These are phyloP conservation scores for Aspergillus carlsbadensis DNA, from an alignment of 495 filamentous ascomycete species.

Conservation along the genomic window DNA sequence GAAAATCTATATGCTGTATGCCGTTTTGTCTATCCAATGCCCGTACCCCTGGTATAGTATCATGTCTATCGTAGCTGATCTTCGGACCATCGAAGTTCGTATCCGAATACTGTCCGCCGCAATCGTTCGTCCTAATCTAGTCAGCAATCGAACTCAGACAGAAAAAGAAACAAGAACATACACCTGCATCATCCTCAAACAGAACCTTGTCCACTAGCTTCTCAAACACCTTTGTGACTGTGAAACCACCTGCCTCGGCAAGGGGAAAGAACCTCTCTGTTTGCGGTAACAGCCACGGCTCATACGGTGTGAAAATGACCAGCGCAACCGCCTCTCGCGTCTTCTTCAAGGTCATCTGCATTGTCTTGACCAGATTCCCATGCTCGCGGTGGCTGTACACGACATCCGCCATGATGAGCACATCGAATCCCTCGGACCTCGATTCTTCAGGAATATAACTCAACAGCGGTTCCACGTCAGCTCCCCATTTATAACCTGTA, in stretches of 20 bases:
- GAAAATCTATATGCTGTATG: not conserved
- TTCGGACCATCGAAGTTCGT: constrained; percentile 52
- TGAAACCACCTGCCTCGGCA: constrained; percentile 64
- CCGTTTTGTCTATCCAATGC: not conserved
- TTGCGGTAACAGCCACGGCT: constrained; percentile 82
- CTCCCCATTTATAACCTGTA: constrained; percentile 82
- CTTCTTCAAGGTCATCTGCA: constrained; percentile 60
- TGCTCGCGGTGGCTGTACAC: constrained; percentile 90
- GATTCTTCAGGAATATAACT: constrained; percentile 39
- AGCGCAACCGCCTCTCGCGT: constrained; percentile 59
- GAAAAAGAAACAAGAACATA: constrained; percentile 31
- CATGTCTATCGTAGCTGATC: constrained; percentile 30
- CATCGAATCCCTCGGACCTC: constrained; percentile 58
- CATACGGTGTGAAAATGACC: constrained; percentile 91
- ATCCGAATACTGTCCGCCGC: constrained; percentile 79
- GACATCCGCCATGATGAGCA: constrained; percentile 82
- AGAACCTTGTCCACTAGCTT: constrained; percentile 77
- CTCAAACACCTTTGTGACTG: constrained; percentile 75
- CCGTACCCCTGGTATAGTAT: not conserved
- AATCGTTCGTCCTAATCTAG: constrained; percentile 61
- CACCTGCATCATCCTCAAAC: constrained; percentile 84
- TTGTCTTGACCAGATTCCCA: constrained; percentile 65
- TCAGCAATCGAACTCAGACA: constrained; percentile 12
- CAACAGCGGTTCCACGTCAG: constrained; percentile 49
- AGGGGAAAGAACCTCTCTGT: constrained; percentile 85